These are phyloP conservation scores for Oryza meyeriana DNA, from an alignment of 176 grass and related monocot genomes.

Conservation along the genomic window DNA sequence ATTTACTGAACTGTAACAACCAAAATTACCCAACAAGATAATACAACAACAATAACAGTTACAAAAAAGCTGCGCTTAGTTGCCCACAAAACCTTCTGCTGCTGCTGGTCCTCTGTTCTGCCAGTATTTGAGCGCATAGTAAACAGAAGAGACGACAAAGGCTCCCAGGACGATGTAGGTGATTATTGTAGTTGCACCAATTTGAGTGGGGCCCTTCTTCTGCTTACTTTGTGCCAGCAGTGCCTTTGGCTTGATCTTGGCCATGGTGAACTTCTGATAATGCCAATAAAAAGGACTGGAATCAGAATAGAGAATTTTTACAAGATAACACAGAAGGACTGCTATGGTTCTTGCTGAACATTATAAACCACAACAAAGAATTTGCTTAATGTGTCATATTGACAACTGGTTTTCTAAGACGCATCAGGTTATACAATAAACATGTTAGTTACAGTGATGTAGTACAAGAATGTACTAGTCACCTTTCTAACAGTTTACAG, in stretches of 20 bases:
- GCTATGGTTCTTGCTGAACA: background rate
- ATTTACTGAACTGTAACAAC: slow-evolving; percentile 8
- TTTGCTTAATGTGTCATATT: background rate
- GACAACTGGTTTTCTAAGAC: background rate
- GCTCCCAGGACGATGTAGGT: slow-evolving; percentile 47
- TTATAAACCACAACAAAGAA: background rate
- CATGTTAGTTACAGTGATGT: background rate
- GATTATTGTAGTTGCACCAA: slow-evolving; percentile 38
- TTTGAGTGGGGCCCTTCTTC: slow-evolving; percentile 68
- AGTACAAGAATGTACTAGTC: background rate
- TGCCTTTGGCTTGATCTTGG: slow-evolving; percentile 74
- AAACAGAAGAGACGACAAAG: slow-evolving; percentile 44
- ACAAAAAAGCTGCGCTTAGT: slow-evolving; percentile 20
- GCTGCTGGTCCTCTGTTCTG: slow-evolving; percentile 13
- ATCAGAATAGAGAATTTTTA: background rate
- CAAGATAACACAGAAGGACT: background rate
- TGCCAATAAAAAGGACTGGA: background rate
- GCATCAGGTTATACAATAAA: background rate
- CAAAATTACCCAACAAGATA: slow-evolving; percentile 30
- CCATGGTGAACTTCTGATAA: slow-evolving; percentile 40
- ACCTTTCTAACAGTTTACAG: background rate
- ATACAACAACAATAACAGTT: slow-evolving; percentile 38
- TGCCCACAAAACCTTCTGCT: slow-evolving; percentile 23
- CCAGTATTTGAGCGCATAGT: slow-evolving; percentile 58
- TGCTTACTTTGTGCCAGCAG: slow-evolving; percentile 72